These are phyloP conservation scores for Schrenkiella parvula DNA, from an alignment of 345 rosid species.

Conservation along the genomic window DNA sequence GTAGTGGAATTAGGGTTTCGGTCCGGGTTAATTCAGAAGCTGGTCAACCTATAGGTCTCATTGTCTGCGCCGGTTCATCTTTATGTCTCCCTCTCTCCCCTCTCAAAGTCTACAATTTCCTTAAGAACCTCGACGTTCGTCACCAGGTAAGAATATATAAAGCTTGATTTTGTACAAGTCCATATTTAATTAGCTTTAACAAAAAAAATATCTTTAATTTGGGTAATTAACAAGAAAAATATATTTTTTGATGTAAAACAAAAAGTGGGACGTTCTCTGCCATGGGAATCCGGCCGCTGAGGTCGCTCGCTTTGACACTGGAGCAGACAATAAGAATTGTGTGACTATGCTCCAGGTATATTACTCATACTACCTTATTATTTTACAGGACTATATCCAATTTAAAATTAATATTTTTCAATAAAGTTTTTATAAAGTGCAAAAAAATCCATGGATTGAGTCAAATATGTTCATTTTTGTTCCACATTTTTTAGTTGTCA, in stretches of 20 bases:
- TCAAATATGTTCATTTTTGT: background rate
- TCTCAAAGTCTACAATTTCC: constrained; percentile 41
- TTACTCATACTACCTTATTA: background rate
- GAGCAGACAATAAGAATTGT: constrained; percentile 41
- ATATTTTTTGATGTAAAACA: background rate
- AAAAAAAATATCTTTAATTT: too few species aligned
- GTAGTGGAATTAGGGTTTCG: constrained; percentile 51
- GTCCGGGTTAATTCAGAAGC: constrained; percentile 34
- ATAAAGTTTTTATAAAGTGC: background rate
- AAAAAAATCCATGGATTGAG: background rate
- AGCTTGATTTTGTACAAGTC: background rate
- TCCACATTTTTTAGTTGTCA: background rate
- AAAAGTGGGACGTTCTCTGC: constrained; percentile 81
- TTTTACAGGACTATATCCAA: background rate
- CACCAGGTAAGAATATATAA: constrained; percentile 39
- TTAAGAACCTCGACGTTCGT: constrained; percentile 44
- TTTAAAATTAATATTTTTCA: background rate
- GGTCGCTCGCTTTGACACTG: constrained; percentile 44
- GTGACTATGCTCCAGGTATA: constrained; percentile 51
- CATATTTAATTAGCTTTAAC: background rate
- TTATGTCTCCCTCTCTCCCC: constrained; percentile 64
- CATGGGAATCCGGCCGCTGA: constrained; percentile 43
- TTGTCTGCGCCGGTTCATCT: constrained; percentile 68
- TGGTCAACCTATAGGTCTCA: constrained; percentile 59
- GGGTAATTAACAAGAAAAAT: background rate